phyloP scores from a whole-genome alignment of 1,139 yeast species.

The Protomyces inundatus region DNA sequence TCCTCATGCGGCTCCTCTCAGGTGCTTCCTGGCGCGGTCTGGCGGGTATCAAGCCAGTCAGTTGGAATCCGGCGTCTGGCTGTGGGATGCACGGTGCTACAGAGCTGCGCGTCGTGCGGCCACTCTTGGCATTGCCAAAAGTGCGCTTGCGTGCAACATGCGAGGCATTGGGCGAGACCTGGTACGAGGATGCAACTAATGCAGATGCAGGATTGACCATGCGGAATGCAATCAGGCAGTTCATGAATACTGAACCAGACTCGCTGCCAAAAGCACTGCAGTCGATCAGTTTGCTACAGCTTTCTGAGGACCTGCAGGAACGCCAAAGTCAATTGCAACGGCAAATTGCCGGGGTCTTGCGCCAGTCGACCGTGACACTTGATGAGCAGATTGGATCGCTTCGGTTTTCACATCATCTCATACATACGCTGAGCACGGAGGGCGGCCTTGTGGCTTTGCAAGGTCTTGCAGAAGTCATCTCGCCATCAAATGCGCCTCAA shows the following conservation, averaged over 20 bases:
- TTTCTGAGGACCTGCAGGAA: background rate
- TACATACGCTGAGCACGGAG: background rate
- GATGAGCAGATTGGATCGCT: background rate
- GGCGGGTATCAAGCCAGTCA: constrained; percentile 40
- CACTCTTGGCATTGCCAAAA: constrained; percentile 50
- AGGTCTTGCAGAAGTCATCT: background rate
- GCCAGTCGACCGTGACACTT: background rate
- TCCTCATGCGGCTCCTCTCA: constrained; percentile 50
- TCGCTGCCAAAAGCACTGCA: constrained; percentile 33
- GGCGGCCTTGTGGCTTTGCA: background rate
- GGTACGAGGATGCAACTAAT: constrained; percentile 72
- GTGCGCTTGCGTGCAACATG: constrained; percentile 49
- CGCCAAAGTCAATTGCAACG: background rate
- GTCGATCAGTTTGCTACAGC: constrained; percentile 1
- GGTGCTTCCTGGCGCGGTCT: constrained; percentile 61
- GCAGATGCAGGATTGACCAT: constrained; percentile 50
- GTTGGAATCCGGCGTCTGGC: constrained; percentile 31
- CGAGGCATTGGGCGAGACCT: constrained; percentile 40
- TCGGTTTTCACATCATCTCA: background rate
- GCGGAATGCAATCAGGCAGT: constrained; percentile 46
- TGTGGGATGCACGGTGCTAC: constrained; percentile 33
- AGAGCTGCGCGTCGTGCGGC: constrained; percentile 45
- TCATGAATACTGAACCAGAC: constrained; percentile 29
- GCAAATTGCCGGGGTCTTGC: background rate
- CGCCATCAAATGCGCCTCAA: background rate